Evolutionary conservation across 345 rosid genomes (phyloP).

Genomic region (Dimocarpus longan): DNA sequence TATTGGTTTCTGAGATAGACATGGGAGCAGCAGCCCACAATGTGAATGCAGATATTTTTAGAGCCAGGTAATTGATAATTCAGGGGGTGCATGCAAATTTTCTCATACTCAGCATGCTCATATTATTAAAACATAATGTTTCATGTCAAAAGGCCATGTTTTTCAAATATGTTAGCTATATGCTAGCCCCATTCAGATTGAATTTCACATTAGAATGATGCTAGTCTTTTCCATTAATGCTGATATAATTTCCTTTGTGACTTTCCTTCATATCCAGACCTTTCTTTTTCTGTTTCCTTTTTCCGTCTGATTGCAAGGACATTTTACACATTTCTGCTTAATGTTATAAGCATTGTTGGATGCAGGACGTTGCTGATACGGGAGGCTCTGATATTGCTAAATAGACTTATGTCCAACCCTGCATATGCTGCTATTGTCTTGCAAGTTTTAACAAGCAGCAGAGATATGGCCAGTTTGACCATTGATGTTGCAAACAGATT

Average conservation of each 20-base stretch:
- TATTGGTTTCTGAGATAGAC: slow-evolving; percentile 64
- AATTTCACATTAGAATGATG: too few species aligned
- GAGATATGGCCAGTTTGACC: slow-evolving; percentile 82
- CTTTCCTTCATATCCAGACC: not conserved
- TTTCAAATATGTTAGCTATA: not conserved
- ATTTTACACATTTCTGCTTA: not conserved
- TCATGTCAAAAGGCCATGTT: not conserved
- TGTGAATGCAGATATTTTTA: slow-evolving; percentile 45
- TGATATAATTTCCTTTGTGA: too few species aligned
- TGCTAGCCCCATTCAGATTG: not conserved
- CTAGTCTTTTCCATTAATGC: too few species aligned
- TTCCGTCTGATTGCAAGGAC: not conserved
- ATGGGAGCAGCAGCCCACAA: slow-evolving; percentile 41
- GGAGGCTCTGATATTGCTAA: slow-evolving; percentile 47
- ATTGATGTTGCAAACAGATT: slow-evolving; percentile 67
- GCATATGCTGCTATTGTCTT: slow-evolving; percentile 55
- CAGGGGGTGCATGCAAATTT: not conserved
- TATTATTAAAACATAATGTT: not conserved
- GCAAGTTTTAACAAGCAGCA: slow-evolving; percentile 56
- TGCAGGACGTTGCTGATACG: slow-evolving; percentile 70
- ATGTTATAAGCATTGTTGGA: not conserved
- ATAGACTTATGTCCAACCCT: slow-evolving; percentile 71
- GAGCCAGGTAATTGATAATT: slow-evolving; percentile 56
- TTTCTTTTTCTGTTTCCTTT: not conserved
- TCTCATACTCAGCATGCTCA: not conserved